Base-by-base conservation (phyloP, 2,329 filamentous ascomycete genomes). In the Fusarium longipes region DNA sequence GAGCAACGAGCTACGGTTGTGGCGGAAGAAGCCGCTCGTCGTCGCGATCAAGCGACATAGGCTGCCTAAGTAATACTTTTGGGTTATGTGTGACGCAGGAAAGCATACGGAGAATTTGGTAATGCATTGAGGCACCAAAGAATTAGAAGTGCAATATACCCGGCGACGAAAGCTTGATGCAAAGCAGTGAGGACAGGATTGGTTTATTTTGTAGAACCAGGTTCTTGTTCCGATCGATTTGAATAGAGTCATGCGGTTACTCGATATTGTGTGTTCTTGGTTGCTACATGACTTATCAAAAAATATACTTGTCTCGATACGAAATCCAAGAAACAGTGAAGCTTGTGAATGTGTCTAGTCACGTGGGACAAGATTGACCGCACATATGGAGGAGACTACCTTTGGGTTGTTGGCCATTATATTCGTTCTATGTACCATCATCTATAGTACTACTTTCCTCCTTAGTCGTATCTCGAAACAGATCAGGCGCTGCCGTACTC, bases 401-500 rank as follows among this genome's bases (percentile, higher is more conserved):
- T 43, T 32, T 32, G 25, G n/a, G 15, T 32, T 25, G 36, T 18
- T 50, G 22, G 24, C 50, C 38, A 29, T 63, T 77, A 81, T 52
- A 83, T 86, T 27, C 80, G 79, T 71, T n/a, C 64, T 77, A 75
- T 40, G 67, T 72, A 33, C 64, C 67, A 36, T 63, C 65, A 54
- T 64, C 58, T 30, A 57, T 62, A 17, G 27, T 42, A n/a, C 32
- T 42, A 29, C 63, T 56, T 51, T 74, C 71, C 30, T 61, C 68
- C 29, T 55, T 63, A n/a, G 48, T 58, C 22, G 72, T 70, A 32
- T 73, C 69, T 45, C 75, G 84, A 74, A 87, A 87, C 39, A 88
- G 77, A 8, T 72, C 69, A 15, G 76, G 80, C 44, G 80, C 82
- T 45, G 86, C 82, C 30, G 86, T 76, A 66, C 89, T 91, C 59